These are phyloP conservation scores for Gilbertella persicaria DNA, from an alignment of 371 early-diverging fungal genomes.

Conservation along the genomic window DNA sequence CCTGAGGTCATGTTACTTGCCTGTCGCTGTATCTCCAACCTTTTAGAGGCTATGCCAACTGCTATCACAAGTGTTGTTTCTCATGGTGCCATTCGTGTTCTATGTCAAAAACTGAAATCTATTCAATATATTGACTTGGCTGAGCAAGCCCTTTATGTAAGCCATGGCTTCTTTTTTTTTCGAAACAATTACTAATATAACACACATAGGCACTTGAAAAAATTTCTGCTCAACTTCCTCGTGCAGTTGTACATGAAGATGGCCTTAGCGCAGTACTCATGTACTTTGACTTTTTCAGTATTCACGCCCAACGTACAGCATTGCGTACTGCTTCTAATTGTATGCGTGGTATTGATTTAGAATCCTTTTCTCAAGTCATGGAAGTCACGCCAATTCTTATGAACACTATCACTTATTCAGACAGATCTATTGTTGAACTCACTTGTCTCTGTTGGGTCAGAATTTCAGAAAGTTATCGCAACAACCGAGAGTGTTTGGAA, in stretches of 20 bases:
- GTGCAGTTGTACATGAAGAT: constrained; percentile 74
- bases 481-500: constrained; percentile 56
- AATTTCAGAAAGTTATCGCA: constrained; percentile 63
- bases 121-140: constrained; percentile 93
- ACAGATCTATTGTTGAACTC: constrained; percentile 75
- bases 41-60: constrained; percentile 86
- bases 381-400: constrained; percentile 74
- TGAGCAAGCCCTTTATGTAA: constrained; percentile 80
- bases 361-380: constrained; percentile 62
- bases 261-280: constrained; percentile 80
- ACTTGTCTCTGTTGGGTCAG: constrained; percentile 68
- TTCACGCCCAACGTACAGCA: constrained; percentile 84
- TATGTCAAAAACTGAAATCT: constrained; percentile 76
- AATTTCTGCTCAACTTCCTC: constrained; percentile 72
- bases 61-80: constrained; percentile 66
- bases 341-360: constrained; percentile 61
- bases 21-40: constrained; percentile 84
- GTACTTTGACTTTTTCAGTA: constrained; percentile 89
- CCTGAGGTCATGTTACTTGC: constrained; percentile 84
- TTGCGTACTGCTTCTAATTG: constrained; percentile 82
- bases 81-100: constrained; percentile 69
- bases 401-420: constrained; percentile 67
- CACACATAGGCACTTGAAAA: constrained; percentile 66
- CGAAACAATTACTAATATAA: background rate
- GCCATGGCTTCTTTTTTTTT: constrained; percentile 2